Evolutionary conservation across 306 rosid genomes (phyloP), one percentile per base, ranked within the genome.

Genomic region (Argentina anserina): DNA sequence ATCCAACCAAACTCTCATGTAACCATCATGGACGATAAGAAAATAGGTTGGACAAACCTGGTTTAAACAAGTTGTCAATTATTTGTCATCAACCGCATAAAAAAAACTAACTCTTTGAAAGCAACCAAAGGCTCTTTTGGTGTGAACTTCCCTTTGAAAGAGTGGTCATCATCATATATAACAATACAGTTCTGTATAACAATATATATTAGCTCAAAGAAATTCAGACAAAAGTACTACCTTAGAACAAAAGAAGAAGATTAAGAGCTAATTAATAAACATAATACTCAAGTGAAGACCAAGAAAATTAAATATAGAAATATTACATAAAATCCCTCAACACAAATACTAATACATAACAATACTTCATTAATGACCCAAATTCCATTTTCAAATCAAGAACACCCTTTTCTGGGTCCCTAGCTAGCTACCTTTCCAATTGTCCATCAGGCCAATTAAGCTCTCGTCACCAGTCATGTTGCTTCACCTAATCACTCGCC

Each of bases 401-500:
- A 29, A 45, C 9, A 20, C 72, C n/a, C 56, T 45, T 67, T 15
- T 36, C 41, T 45, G 71, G 71, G 56, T 43, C 72, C 41, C 58
- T 56, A 58, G 36, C n/a, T 58, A 28, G 18, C 34, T 40, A 21
- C 53, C 37, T 67, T 67, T 26, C 37, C 34, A 26, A 45, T n/a
- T 43, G 7, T 3, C 26, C 34, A 6, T 25, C 53, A 65, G 53
- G 28, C 58, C 15, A 33, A 33, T n/a, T n/a, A n/a, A 29, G 39
- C 40, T 59, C 65, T 14, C 40, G 34, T 29, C 65, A 59, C 6
- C 40, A 15, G 39, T 33, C 42, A 61, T 33, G 3, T 61, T 33
- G 41, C 42, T 61, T 61, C 66, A 61, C 66, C 66, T 7, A 62
- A 34, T 17, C 42, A 62, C 26, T 75, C 71, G 62, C 65, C 52